Base-by-base conservation (phyloP, 768 basidiomycete genomes). In the Termitomyces sp. region DNA sequence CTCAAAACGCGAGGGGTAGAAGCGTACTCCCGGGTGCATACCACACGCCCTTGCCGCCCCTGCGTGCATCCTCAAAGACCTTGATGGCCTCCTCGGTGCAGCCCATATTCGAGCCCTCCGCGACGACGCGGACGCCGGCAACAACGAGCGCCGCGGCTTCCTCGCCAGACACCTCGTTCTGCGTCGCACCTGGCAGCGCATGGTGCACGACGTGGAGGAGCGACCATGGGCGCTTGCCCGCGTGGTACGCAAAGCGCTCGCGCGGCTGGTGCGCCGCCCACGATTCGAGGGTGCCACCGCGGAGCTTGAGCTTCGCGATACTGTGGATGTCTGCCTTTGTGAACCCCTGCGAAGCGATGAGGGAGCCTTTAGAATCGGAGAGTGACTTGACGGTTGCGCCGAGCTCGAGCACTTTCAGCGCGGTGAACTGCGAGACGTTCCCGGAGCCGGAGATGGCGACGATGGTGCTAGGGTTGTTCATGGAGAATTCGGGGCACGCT, bases 41-140 rank as follows among this genome's bases (percentile, higher is more conserved):
- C 85, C 85, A 89, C 54, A 82, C 74, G 58, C 79, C 76, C 49
- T 70, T 70, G 48, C 79, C 77, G 30, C 75, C 65, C 64, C 75
- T 77, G 55, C 88, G 82, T 28, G 81, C 78, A 4, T 71, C 70
- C 74, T 90, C 88, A 69, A 88, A 89, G 59, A 88, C 76, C 55
- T 84, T 80, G 68, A 90, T 82, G 52, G 87, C 88, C 65, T 86
- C 86, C 64, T 80, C 74, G 5, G 87, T 88, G 72, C 81, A 87
- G 45, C 87, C 87, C 86, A 88, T 88, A 76, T 87, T 88, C 60
- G 84, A 86, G 30, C 88, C 88, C 70, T 90, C 87, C 53, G 88
- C 87, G 48, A 90, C 79, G 71, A 88, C 83, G 64, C 82, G 72
- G 60, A 80, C 79, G 58, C 88, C 87, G 44, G 87, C 86, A 66